Conservation (phyloP, 768 basidiomycete genomes). For the Mycena belliarum region DNA sequence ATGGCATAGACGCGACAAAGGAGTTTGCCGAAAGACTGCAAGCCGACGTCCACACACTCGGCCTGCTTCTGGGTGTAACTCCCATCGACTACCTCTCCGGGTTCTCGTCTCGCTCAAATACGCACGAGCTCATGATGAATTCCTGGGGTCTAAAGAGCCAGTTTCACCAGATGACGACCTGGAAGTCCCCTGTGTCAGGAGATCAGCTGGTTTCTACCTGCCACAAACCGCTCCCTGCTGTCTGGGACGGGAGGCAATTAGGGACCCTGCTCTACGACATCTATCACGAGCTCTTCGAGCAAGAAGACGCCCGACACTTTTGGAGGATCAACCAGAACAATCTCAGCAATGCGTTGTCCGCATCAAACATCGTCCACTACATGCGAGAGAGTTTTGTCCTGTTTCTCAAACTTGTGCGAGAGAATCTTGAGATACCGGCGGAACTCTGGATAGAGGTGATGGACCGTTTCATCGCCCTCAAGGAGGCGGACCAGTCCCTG, state of each 20-base stretch:
- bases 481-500: conserved; percentile 23
- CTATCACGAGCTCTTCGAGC: conserved; percentile 39
- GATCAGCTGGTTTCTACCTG: background rate
- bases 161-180: conserved; percentile 19
- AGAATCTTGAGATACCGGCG: conserved; percentile 23
- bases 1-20: conserved; percentile 29
- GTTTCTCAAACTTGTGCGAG: conserved; percentile 31
- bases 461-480: conserved; percentile 25
- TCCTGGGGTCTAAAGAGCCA: background rate
- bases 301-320: conserved; percentile 32
- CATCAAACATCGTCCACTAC: conserved; percentile 35
- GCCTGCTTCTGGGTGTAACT: conserved; percentile 42
- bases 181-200: conserved; percentile 7
- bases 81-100: conserved; percentile 43
- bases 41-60: conserved; percentile 42
- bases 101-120: conserved; percentile 41
- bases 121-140: conserved; percentile 36
- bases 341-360: background rate
- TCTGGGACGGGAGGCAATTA: conserved; percentile 30
- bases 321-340: conserved; percentile 11
- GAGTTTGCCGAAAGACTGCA: conserved; percentile 34
- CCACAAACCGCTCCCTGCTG: conserved; percentile 2
- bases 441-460: conserved; percentile 36
- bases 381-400: conserved; percentile 40
- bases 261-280: conserved; percentile 39